These are phyloP conservation scores for Russula virescens DNA, from an alignment of 768 basidiomycete genomes.

Conservation along the genomic window DNA sequence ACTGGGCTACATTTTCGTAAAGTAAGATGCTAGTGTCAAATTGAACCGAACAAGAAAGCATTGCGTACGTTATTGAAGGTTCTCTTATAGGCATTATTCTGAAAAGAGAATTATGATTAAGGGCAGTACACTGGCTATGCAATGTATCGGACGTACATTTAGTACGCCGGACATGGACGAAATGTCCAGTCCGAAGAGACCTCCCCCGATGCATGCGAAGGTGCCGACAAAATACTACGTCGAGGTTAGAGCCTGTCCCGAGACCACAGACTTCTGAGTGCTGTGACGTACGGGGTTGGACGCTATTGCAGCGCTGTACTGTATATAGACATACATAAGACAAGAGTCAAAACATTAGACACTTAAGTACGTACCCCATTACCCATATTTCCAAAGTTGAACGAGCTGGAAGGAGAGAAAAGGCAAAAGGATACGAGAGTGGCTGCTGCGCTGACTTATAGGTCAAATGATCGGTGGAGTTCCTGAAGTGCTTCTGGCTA, in stretches of 20 bases:
- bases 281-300: slow-evolving; percentile 45
- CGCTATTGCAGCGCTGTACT: slow-evolving; percentile 55
- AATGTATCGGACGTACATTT: slow-evolving; percentile 35
- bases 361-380: slow-evolving; percentile 27
- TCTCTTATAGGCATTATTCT: slow-evolving; percentile 34
- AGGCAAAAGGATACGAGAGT: not conserved
- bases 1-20: slow-evolving; percentile 33
- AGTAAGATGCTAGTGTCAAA: not conserved
- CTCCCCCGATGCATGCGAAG: slow-evolving; percentile 78
- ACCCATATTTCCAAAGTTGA: slow-evolving; percentile 23
- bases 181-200: slow-evolving; percentile 76
- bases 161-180: slow-evolving; percentile 78
- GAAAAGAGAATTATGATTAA: not conserved
- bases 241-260: not conserved
- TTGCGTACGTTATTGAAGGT: slow-evolving; percentile 28
- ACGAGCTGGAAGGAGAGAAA: not conserved
- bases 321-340: not conserved
- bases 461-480: not conserved
- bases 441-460: not conserved
- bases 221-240: slow-evolving; percentile 69
- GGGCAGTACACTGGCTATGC: not conserved
- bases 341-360: not conserved
- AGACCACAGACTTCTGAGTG: not conserved
- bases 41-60: not conserved
- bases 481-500: not conserved